Percentiles rank a stretch among this genome's conserved stretches.
phyloP scores from a whole-genome alignment of 78 protist species.

The Protostelium mycophagum region DNA sequence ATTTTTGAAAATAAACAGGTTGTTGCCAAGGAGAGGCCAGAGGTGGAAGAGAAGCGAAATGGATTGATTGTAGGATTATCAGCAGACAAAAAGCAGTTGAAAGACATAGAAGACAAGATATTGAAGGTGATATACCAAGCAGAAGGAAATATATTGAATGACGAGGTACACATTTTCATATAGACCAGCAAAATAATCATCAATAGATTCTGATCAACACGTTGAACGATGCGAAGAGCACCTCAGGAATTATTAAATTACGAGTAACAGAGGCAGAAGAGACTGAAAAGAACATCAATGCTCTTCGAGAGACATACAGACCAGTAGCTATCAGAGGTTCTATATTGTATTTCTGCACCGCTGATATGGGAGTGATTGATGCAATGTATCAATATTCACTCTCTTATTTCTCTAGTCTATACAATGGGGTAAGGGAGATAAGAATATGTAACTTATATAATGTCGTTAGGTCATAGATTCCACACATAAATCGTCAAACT shows the following conservation, averaged over 20 bases:
- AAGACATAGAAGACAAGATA: constrained; percentile 71
- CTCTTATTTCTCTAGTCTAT: constrained; percentile 77
- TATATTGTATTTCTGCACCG: constrained; percentile 84
- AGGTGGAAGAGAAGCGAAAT: constrained; percentile 71
- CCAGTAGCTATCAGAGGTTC: constrained; percentile 65
- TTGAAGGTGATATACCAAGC: constrained; percentile 59
- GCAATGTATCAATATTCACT: constrained; percentile 95
- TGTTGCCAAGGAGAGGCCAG: constrained; percentile 77
- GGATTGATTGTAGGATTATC: constrained; percentile 49
- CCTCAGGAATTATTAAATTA: background rate
- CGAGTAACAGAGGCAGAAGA: constrained; percentile 50
- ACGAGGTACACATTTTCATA: constrained; percentile 27
- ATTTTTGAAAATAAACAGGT: too few species aligned
- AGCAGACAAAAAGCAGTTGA: constrained; percentile 55
- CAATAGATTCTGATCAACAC: constrained; percentile 61
- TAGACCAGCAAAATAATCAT: background rate
- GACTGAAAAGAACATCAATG: constrained; percentile 74
- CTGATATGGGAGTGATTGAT: constrained; percentile 69
- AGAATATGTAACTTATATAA: too few species aligned
- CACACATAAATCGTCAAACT: constrained; percentile 10
- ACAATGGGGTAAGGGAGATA: too few species aligned
- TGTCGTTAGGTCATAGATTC: constrained; percentile 28
- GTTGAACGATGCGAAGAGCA: constrained; percentile 72
- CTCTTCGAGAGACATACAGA: constrained; percentile 50
- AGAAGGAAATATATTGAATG: constrained; percentile 71